These are phyloP conservation scores for Linnemannia schmuckeri DNA, from an alignment of 192 early-diverging fungal genomes.

Conservation along the genomic window DNA sequence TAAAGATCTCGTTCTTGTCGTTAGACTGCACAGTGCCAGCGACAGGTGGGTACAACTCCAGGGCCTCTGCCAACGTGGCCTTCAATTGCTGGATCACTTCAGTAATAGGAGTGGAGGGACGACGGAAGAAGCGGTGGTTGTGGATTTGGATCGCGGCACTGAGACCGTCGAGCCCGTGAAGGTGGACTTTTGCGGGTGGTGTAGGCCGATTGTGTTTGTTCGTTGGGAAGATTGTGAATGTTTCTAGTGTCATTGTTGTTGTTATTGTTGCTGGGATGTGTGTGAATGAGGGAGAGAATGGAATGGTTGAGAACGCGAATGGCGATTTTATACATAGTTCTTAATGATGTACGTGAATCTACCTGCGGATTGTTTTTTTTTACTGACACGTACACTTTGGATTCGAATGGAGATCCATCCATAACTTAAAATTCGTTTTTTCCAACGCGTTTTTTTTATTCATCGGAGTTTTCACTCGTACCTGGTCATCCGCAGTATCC, in stretches of 20 bases:
- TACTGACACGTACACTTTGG: too few species aligned
- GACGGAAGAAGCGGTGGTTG: conserved; percentile 52
- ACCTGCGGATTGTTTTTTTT: too few species aligned
- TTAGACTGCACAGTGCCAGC: conserved; percentile 37
- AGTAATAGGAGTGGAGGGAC: neutral
- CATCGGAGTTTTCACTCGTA: too few species aligned
- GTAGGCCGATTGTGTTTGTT: conserved; percentile 39
- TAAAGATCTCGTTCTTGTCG: conserved; percentile 30
- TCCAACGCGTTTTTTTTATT: too few species aligned
- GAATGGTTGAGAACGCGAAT: neutral
- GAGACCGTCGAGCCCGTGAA: conserved; percentile 44
- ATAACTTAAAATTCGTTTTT: too few species aligned
- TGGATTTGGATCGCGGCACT: conserved; percentile 48
- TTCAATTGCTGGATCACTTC: conserved; percentile 49
- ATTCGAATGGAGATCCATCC: too few species aligned
- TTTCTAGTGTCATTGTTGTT: conserved; percentile 31
- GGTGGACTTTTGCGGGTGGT: conserved; percentile 26
- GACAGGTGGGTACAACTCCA: conserved; percentile 57
- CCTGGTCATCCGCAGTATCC: too few species aligned
- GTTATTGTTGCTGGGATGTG: neutral
- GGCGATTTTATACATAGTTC: neutral
- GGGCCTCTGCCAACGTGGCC: conserved; percentile 48
- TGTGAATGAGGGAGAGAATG: neutral
- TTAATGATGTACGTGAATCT: too few species aligned
- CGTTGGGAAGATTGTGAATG: conserved; percentile 31